Percentiles rank a stretch among this genome's conserved stretches.
Evolutionary conservation across 305 asterid species (phyloP).

Genomic region (Lippia alba): DNA sequence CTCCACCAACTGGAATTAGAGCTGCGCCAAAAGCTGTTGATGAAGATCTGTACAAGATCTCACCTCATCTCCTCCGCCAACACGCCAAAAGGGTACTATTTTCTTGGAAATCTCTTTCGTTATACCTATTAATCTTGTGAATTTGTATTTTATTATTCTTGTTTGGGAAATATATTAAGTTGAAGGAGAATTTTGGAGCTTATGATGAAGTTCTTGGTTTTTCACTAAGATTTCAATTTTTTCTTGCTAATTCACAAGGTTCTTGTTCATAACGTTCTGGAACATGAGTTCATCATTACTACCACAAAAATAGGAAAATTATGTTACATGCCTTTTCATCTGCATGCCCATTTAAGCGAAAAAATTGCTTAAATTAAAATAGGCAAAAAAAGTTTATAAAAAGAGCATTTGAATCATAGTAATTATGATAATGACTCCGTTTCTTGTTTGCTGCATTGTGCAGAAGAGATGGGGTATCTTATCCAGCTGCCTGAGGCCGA

Average conservation of each 20-base stretch:
- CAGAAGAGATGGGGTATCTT: slow-evolving; percentile 69
- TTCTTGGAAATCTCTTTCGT: background rate
- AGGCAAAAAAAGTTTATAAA: too few species aligned
- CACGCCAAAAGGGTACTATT: slow-evolving; percentile 53
- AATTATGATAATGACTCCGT: too few species aligned
- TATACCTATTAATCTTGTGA: background rate
- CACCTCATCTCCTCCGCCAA: slow-evolving; percentile 74
- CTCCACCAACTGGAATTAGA: slow-evolving; percentile 36
- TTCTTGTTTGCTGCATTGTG: slow-evolving; percentile 2
- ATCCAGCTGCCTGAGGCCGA: slow-evolving; percentile 64
- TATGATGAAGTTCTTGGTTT: too few species aligned
- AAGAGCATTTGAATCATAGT: too few species aligned
- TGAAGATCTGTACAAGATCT: slow-evolving; percentile 87
- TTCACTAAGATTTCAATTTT: too few species aligned
- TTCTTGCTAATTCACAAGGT: too few species aligned
- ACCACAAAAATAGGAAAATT: too few species aligned
- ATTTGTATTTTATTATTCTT: too few species aligned
- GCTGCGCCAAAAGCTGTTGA: slow-evolving; percentile 71
- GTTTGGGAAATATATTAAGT: too few species aligned
- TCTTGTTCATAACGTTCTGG: background rate
- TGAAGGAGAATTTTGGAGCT: too few species aligned
- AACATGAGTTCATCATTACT: too few species aligned
- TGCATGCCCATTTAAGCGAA: background rate
- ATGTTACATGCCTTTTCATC: background rate
- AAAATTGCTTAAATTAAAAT: too few species aligned